These are phyloP conservation scores for Cryptococcus jaspeensis DNA, from an alignment of 1,284 basidiomycete genomes.

Conservation along the genomic window DNA sequence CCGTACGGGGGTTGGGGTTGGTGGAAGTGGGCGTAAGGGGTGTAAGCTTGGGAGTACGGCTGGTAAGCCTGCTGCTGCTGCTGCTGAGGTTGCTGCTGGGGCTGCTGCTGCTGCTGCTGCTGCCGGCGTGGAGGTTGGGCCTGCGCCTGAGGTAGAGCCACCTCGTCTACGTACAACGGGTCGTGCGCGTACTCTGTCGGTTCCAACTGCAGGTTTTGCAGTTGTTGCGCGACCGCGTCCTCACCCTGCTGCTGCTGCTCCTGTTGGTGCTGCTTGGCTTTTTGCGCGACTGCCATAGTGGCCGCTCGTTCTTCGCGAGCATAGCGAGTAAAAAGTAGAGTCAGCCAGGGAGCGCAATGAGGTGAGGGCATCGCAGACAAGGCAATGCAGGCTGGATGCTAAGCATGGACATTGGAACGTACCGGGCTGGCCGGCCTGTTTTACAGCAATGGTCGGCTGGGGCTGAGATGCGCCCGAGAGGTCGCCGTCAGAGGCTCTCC, in stretches of 20 bases:
- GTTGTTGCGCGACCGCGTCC: not conserved
- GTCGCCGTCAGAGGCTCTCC: not conserved
- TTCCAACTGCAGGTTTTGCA: constrained; percentile 12
- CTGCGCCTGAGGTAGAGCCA: not conserved
- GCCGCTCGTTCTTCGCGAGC: too few relatives aligned
- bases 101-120: not conserved
- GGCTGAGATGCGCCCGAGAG: not conserved
- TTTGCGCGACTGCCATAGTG: not conserved
- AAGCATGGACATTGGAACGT: not conserved
- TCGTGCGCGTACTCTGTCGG: too few relatives aligned
- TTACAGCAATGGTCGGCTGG: not conserved
- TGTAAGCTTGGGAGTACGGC: constrained; percentile 6
- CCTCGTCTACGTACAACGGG: too few relatives aligned
- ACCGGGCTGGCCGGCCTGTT: not conserved
- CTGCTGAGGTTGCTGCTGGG: not conserved
- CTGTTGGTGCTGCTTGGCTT: not conserved
- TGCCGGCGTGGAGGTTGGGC: constrained; percentile 1
- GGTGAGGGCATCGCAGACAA: too few relatives aligned
- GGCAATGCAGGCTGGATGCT: too few relatives aligned
- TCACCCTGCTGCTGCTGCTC: not conserved
- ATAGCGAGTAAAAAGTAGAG: too few relatives aligned
- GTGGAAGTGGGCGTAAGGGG: constrained; percentile 8
- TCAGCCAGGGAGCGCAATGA: too few relatives aligned
- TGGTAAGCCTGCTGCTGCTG: constrained; percentile 13
- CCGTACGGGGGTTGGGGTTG: not conserved